Evolutionary conservation across 208 protist genomes (phyloP).

Genomic region (Angomonas ambiguus): DNA sequence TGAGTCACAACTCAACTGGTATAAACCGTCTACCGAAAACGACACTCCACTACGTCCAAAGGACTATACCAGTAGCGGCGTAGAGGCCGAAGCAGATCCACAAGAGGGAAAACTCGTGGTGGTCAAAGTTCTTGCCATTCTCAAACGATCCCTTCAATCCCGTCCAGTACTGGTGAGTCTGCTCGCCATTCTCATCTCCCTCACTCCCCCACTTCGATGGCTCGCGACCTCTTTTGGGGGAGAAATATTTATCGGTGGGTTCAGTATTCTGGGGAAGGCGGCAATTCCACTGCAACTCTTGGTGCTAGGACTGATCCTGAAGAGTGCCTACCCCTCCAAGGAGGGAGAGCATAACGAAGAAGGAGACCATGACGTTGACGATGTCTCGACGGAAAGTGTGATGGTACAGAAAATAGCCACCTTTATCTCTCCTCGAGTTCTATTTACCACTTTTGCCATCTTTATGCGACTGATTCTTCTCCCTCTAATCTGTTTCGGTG

Average conservation of each 20-base stretch:
- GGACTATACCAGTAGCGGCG: constrained; percentile 9
- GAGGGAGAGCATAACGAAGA: neutral
- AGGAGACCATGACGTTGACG: neutral
- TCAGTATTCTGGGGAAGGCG: constrained; percentile 44
- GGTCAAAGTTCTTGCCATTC: neutral
- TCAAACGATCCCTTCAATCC: constrained; percentile 25
- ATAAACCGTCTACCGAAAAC: constrained; percentile 16
- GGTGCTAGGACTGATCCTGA: constrained; percentile 47
- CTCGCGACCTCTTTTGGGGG: constrained; percentile 32
- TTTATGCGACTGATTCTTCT: constrained; percentile 45
- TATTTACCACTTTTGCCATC: constrained; percentile 18
- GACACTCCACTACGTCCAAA: constrained; percentile 22
- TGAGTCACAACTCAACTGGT: constrained; percentile 45
- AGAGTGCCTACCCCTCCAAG: neutral
- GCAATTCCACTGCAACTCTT: constrained; percentile 63
- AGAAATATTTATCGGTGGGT: constrained; percentile 43
- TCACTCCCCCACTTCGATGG: constrained; percentile 63
- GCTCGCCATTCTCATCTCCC: constrained; percentile 47
- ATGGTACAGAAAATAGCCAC: neutral
- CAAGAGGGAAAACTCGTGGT: neutral
- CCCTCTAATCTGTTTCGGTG: constrained; percentile 38
- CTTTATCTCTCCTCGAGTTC: constrained; percentile 14
- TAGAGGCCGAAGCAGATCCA: neutral
- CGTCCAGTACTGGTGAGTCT: constrained; percentile 46
- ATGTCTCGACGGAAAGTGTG: neutral